Percentiles rank a stretch among this genome's conserved stretches.
These are phyloP conservation scores for Ramularia collo-cygni DNA, from an alignment of 2,329 filamentous ascomycete species.

Conservation along the genomic window DNA sequence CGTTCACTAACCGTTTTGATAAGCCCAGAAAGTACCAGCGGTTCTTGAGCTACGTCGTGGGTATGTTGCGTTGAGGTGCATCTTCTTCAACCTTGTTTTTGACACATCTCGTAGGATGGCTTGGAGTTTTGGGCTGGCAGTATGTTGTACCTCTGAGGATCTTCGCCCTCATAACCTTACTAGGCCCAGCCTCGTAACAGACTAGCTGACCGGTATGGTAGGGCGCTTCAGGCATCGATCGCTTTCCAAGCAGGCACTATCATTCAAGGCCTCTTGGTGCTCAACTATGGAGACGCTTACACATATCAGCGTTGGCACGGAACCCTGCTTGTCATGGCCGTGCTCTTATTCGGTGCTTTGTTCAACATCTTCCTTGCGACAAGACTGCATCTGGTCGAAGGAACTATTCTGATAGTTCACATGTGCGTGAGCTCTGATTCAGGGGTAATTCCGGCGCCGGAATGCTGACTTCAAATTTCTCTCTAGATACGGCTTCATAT, in stretches of 20 bases:
- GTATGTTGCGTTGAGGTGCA: conserved; percentile 24
- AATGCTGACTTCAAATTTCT: no score
- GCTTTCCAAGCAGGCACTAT: conserved; percentile 26
- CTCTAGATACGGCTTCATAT: conserved; percentile 39
- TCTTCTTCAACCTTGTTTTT: conserved; percentile 4
- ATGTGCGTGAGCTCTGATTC: conserved; percentile 16
- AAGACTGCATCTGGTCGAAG: conserved; percentile 41
- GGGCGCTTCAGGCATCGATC: conserved; percentile 8
- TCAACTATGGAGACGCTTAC: conserved; percentile 16
- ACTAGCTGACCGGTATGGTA: no score
- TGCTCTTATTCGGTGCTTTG: conserved; percentile 16
- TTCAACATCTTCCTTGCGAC: conserved; percentile 41
- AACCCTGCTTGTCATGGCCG: conserved; percentile 19
- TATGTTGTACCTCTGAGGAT: no score
- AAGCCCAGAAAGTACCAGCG: conserved; percentile 8
- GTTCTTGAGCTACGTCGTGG: conserved; percentile 10
- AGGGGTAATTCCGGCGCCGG: no score
- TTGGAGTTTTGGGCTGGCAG: conserved; percentile 13
- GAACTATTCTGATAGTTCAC: conserved; percentile 43
- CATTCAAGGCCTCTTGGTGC: conserved; percentile 16
- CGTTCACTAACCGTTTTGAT: no score
- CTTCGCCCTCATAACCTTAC: no score
- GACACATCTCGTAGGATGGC: conserved; percentile 6
- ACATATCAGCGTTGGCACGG: conserved; percentile 20
- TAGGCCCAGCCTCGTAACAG: no score